These are phyloP conservation scores for Nyssa sinensis DNA, from an alignment of 148 eudicot genomes.

Conservation along the genomic window DNA sequence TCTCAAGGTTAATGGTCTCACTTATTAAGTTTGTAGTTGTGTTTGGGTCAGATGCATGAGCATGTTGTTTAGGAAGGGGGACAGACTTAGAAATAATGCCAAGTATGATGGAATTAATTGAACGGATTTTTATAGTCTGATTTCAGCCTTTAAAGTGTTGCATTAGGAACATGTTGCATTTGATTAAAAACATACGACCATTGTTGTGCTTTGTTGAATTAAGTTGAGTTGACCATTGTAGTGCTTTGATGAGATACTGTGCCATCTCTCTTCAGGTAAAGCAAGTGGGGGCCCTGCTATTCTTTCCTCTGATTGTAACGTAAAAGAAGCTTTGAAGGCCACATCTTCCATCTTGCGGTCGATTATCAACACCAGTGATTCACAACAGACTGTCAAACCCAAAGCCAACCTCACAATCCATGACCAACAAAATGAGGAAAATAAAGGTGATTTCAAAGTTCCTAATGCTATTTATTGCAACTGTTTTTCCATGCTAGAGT, in stretches of 20 bases:
- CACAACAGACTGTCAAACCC: background rate
- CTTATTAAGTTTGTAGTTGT: too few relatives aligned
- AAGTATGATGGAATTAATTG: too few relatives aligned
- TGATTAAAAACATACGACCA: background rate
- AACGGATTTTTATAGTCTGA: background rate
- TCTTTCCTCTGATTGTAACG: background rate
- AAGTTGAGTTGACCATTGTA: background rate
- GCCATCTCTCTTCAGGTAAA: background rate
- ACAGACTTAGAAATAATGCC: too few relatives aligned
- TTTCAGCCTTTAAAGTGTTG: background rate
- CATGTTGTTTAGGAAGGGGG: too few relatives aligned
- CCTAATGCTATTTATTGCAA: background rate
- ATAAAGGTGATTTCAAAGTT: conserved; percentile 12
- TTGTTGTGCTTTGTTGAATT: conserved; percentile 1
- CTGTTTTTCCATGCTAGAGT: background rate
- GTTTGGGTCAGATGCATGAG: too few relatives aligned
- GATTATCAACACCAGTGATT: conserved; percentile 8
- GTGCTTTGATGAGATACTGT: background rate
- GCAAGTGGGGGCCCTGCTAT: background rate
- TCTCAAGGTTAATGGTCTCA: too few relatives aligned
- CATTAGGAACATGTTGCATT: background rate
- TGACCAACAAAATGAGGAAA: background rate
- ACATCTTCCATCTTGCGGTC: conserved; percentile 20
- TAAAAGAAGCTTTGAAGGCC: conserved; percentile 19
- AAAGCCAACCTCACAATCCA: background rate